Percentiles rank a stretch among this genome's conserved stretches.
Evolutionary conservation across 768 basidiomycete species (phyloP).

Genomic region (Mycena vulgaris): DNA sequence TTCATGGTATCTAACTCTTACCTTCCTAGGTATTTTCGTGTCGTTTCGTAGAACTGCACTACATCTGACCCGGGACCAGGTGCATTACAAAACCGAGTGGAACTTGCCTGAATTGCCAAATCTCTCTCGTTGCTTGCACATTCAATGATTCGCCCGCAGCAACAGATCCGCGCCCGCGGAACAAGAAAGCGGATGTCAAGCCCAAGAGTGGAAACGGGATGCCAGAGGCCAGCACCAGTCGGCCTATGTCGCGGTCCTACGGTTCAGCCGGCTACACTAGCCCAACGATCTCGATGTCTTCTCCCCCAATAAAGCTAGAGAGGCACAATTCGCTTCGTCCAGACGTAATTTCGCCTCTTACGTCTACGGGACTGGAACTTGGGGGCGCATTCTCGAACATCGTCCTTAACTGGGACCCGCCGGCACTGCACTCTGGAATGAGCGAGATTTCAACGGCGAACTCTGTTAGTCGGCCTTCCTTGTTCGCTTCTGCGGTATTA

Average conservation of each 20-base stretch:
- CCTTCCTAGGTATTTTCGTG: too few relatives aligned
- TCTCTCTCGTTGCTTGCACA: constrained; percentile 36
- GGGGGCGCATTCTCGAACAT: constrained; percentile 38
- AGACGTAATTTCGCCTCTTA: constrained; percentile 37
- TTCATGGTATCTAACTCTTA: background rate
- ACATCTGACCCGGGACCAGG: background rate
- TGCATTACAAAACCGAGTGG: constrained; percentile 38
- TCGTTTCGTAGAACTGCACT: too few relatives aligned
- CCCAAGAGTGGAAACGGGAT: constrained; percentile 26
- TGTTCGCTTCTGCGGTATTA: background rate
- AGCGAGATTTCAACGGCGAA: constrained; percentile 14
- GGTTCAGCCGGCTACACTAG: constrained; percentile 30
- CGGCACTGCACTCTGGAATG: constrained; percentile 1
- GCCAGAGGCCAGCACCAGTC: constrained; percentile 26
- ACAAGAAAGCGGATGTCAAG: constrained; percentile 35
- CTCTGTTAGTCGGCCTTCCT: background rate
- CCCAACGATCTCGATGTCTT: constrained; percentile 33
- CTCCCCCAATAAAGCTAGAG: constrained; percentile 35
- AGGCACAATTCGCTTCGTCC: constrained; percentile 36
- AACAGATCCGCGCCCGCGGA: constrained; percentile 36
- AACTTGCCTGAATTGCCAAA: constrained; percentile 39
- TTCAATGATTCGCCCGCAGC: constrained; percentile 37
- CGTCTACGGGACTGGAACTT: constrained; percentile 35
- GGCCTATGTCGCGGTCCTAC: constrained; percentile 24
- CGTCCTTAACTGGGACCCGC: constrained; percentile 37